Conservation (phyloP, 345 rosid species). For the Luvunga scandens region DNA sequence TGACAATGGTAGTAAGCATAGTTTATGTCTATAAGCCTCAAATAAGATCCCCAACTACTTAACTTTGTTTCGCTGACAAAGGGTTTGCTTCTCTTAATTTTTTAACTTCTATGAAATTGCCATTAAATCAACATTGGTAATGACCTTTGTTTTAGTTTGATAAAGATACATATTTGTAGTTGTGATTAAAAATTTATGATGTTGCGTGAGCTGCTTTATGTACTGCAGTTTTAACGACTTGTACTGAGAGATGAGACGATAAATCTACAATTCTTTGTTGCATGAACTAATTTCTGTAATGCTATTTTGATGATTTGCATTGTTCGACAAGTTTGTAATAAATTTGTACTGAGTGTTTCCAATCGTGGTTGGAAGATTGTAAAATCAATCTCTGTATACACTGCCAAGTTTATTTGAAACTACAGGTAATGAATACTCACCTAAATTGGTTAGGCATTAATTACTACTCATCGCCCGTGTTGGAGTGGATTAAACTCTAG, state of each 20-base stretch:
- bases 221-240: neutral
- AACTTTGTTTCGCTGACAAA: neutral
- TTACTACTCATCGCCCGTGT: neutral
- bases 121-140: neutral
- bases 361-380: neutral
- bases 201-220: neutral
- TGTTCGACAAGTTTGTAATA: neutral
- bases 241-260: neutral
- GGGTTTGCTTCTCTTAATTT: neutral
- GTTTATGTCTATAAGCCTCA: neutral
- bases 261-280: neutral
- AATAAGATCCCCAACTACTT: neutral
- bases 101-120: neutral
- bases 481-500: neutral
- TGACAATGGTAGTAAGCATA: neutral
- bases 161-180: neutral
- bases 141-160: neutral
- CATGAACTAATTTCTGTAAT: neutral
- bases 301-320: neutral
- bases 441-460: neutral
- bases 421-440: neutral
- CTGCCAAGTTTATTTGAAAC: neutral
- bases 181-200: neutral
- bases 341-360: neutral
- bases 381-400: neutral